These are phyloP conservation scores for Lachancea cidri DNA, from an alignment of 805 yeast genomes.

Conservation along the genomic window DNA sequence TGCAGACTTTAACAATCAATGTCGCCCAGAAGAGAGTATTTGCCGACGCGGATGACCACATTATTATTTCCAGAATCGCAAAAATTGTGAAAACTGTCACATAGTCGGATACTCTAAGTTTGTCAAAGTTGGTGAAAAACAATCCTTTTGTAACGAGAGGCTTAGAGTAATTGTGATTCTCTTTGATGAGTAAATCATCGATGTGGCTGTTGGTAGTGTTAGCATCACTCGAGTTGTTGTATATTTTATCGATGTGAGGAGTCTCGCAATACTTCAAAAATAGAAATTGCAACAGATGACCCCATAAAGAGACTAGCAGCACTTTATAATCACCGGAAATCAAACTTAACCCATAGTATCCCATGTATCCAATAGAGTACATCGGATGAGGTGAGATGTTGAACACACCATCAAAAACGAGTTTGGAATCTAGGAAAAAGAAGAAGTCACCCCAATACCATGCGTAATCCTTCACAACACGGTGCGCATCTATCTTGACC, in stretches of 20 bases:
- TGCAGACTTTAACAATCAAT: slow-evolving; percentile 43
- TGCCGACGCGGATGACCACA: slow-evolving; percentile 24
- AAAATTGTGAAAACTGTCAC: slow-evolving; percentile 42
- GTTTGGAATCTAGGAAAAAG: slow-evolving; percentile 62
- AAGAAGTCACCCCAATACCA: slow-evolving; percentile 97
- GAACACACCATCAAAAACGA: slow-evolving; percentile 83
- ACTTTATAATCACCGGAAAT: slow-evolving; percentile 71
- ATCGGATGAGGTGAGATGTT: slow-evolving; percentile 90
- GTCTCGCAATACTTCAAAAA: slow-evolving; percentile 72
- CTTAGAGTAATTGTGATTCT: slow-evolving; percentile 42
- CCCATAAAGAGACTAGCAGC: slow-evolving; percentile 61
- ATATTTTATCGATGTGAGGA: slow-evolving; percentile 82
- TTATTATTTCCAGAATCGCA: slow-evolving; percentile 36
- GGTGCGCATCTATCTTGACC: slow-evolving; percentile 84
- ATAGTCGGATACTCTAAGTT: slow-evolving; percentile 59
- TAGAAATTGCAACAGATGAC: slow-evolving; percentile 72
- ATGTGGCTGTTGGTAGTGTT: slow-evolving; percentile 29
- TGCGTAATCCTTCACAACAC: slow-evolving; percentile 84
- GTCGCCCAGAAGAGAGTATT: slow-evolving; percentile 38
- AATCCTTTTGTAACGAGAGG: slow-evolving; percentile 48
- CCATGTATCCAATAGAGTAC: slow-evolving; percentile 86
- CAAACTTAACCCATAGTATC: slow-evolving; percentile 78
- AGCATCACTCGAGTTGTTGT: slow-evolving; percentile 38
- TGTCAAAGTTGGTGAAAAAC: slow-evolving; percentile 52
- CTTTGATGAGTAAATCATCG: slow-evolving; percentile 35